Percentiles rank a stretch among this genome's conserved stretches.
These are phyloP conservation scores for Prunus salicina DNA, from an alignment of 306 rosid genomes.

Conservation along the genomic window DNA sequence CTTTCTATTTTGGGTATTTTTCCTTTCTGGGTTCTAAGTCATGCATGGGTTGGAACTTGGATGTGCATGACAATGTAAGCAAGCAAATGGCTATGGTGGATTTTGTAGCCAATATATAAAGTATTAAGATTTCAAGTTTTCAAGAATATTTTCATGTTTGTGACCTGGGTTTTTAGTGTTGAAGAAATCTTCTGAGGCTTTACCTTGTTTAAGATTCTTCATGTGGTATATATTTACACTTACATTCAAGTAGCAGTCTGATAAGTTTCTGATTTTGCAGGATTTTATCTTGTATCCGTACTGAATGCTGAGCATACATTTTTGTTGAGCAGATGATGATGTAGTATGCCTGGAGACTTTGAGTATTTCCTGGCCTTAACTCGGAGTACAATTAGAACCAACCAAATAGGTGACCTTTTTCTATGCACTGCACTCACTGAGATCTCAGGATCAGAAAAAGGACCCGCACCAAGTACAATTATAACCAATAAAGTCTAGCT, in stretches of 20 bases:
- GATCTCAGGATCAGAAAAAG: background rate
- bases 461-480: background rate
- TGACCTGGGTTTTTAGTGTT: background rate
- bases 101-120: background rate
- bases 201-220: background rate
- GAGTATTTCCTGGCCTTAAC: background rate
- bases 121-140: no score
- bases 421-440: background rate
- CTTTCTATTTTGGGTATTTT: background rate
- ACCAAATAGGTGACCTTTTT: background rate
- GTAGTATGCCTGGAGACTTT: background rate
- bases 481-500: background rate
- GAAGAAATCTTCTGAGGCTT: background rate
- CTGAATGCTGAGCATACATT: background rate
- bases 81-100: background rate
- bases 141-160: background rate
- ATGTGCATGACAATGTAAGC: background rate
- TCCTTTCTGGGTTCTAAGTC: background rate
- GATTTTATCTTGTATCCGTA: background rate
- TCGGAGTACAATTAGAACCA: background rate
- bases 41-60: conserved; percentile 1
- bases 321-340: background rate
- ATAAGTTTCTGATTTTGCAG: background rate
- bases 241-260: background rate
- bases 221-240: background rate